Base-by-base conservation (phyloP, 768 basidiomycete species). In the Phaeolepiota aurea region DNA sequence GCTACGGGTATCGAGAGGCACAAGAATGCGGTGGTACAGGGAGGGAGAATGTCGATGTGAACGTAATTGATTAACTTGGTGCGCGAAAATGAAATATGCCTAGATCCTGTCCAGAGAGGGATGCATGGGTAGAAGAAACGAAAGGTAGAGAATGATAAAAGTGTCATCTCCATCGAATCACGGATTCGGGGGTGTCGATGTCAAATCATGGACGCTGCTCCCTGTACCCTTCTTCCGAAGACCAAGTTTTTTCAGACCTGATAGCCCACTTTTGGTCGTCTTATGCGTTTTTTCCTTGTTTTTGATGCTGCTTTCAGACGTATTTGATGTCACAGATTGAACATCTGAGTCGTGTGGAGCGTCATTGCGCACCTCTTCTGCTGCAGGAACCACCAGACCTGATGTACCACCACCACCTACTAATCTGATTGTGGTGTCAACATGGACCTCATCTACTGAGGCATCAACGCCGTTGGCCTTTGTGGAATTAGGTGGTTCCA, bases 211-310 rank as follows among this genome's bases (percentile, higher is more conserved):
- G 43, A 68, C 48, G 50, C 65, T 71, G 49, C 64, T 64, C 46
- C 54, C 53, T 28, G 76, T 72, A 47, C 72, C 74, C 53, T 71
- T 74, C 61, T 76, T 79, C 64, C 67, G 60, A 32, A 66, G 58
- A 35, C 74, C 70, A 18, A 81, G 52, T 51, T 72, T 74, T 61
- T 78, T 82, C 46, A 81, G 57, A 33, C 65, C 66, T 20, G 74
- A 65, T 33, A 78, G 62, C 37, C 74, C 65, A 54, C 78, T 79
- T 55, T 69, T 76, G 44, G 66, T 74, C 63, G 76, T 80, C 57
- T 71, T 72, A 28, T 74, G 73, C 31, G 57, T 58, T 50, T 69
- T 68, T 42, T 54, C 56, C 21, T 41, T 51, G 16, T 53, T 52
- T 37, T 54, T 49, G n/a, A 37, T 44, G 5, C 42, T 47, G 5